These are phyloP conservation scores for Vitis hybrid DNA, from an alignment of 177 flowering plant genomes.

Conservation along the genomic window DNA sequence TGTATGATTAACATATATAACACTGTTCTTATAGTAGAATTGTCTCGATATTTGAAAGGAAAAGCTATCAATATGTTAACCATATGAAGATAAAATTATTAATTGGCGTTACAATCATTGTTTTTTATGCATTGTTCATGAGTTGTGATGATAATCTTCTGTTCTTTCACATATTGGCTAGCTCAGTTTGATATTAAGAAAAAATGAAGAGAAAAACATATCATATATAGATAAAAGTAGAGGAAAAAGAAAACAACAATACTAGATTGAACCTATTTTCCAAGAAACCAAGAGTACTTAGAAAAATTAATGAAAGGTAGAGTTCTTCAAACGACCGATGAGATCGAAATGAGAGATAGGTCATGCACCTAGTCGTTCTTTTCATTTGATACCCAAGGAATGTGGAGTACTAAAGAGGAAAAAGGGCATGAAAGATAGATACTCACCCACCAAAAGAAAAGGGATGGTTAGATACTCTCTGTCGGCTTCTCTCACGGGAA, in stretches of 20 bases:
- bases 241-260: too few relatives aligned
- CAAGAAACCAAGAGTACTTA: neutral
- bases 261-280: too few relatives aligned
- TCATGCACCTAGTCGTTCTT: neutral
- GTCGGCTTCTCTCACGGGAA: conserved; percentile 36
- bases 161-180: too few relatives aligned
- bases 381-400: conserved; percentile 11
- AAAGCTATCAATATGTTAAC: neutral
- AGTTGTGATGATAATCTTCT: too few relatives aligned
- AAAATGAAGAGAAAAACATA: too few relatives aligned
- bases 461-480: conserved; percentile 38
- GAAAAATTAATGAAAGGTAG: neutral
- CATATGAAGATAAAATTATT: neutral
- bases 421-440: conserved; percentile 12
- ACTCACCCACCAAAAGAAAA: too few relatives aligned
- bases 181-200: too few relatives aligned
- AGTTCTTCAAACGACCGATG: neutral
- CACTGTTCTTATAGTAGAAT: too few relatives aligned
- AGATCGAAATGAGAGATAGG: neutral
- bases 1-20: too few relatives aligned
- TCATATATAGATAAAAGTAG: too few relatives aligned
- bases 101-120: too few relatives aligned
- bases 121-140: too few relatives aligned
- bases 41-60: neutral
- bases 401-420: conserved; percentile 21